Evolutionary conservation across 2,329 filamentous ascomycete species (phyloP).

Genomic region (Xylaria sp.): DNA sequence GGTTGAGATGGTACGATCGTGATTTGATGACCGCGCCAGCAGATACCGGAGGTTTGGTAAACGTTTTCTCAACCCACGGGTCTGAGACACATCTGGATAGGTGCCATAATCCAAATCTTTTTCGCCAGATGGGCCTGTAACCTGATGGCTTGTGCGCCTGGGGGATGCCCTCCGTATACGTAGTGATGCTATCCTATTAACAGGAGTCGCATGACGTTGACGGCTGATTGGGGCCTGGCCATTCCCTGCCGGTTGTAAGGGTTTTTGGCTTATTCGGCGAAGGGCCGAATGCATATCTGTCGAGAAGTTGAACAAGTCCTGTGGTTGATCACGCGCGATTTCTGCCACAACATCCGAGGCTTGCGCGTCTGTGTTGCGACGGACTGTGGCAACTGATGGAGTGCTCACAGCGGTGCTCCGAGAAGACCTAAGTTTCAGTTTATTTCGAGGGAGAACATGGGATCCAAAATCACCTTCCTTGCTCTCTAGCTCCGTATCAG

Average conservation of each 20-base stretch:
- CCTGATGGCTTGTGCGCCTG: conserved; percentile 1
- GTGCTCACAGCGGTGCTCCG: conserved; percentile 20
- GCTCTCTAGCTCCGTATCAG: conserved; percentile 13
- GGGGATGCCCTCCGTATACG: conserved; percentile 9
- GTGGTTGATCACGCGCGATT: conserved; percentile 24
- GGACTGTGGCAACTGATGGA: conserved; percentile 29
- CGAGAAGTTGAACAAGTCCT: conserved; percentile 32
- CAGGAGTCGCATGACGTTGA: background rate
- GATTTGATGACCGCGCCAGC: conserved; percentile 17
- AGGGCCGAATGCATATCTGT: conserved; percentile 21
- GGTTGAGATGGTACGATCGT: background rate
- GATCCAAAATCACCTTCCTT: conserved; percentile 4
- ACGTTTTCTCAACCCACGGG: conserved; percentile 29
- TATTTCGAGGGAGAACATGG: conserved; percentile 19
- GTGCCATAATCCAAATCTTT: conserved; percentile 6
- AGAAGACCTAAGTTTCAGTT: conserved; percentile 31
- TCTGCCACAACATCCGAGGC: conserved; percentile 18
- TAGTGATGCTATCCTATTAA: conserved; percentile 2
- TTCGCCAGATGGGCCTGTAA: conserved; percentile 7
- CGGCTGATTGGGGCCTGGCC: background rate
- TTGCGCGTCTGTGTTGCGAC: conserved; percentile 21
- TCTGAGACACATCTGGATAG: conserved; percentile 12
- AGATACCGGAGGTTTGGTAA: conserved; percentile 32
- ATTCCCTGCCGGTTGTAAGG: conserved; percentile 7
- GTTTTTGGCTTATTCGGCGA: conserved; percentile 18